These are phyloP conservation scores for Sinapis alba DNA, from an alignment of 441 rosid genomes.

Conservation along the genomic window DNA sequence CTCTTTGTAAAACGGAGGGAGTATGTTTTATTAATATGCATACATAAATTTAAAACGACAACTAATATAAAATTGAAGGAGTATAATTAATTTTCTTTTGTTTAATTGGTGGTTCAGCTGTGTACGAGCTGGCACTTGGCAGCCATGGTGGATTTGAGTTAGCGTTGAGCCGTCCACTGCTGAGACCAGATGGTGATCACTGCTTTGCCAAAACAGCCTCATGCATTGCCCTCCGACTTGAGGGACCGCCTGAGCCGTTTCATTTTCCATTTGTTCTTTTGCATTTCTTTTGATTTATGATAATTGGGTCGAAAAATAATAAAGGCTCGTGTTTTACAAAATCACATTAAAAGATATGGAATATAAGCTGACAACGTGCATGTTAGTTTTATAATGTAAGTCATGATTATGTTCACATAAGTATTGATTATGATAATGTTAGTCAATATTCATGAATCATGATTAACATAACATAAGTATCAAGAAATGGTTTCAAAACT, in stretches of 20 bases:
- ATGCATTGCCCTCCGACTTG: constrained; percentile 43
- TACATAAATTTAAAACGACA: too few relatives aligned
- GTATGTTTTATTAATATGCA: too few relatives aligned
- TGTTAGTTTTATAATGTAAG: background rate
- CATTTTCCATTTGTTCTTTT: background rate
- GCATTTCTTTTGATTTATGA: background rate
- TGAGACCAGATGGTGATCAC: constrained; percentile 41
- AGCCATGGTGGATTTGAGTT: constrained; percentile 8
- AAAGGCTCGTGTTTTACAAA: background rate
- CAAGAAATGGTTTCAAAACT: background rate
- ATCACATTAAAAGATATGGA: background rate
- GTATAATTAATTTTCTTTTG: too few relatives aligned
- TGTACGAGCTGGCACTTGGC: constrained; percentile 13
- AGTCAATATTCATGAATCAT: background rate
- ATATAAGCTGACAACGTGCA: background rate
- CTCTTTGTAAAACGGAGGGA: too few relatives aligned
- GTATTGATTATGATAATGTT: background rate
- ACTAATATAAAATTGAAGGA: too few relatives aligned
- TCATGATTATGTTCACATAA: constrained; percentile 1
- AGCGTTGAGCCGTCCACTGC: constrained; percentile 37
- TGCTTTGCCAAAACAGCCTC: constrained; percentile 57
- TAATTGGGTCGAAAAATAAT: background rate
- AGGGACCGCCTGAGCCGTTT: background rate
- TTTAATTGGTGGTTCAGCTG: constrained; percentile 21
- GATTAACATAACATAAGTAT: background rate